A percentile compares a stretch with the other conserved stretches of the same genome.
phyloP scores from a whole-genome alignment of 1,284 basidiomycete species.

The Xanthoconium separans region DNA sequence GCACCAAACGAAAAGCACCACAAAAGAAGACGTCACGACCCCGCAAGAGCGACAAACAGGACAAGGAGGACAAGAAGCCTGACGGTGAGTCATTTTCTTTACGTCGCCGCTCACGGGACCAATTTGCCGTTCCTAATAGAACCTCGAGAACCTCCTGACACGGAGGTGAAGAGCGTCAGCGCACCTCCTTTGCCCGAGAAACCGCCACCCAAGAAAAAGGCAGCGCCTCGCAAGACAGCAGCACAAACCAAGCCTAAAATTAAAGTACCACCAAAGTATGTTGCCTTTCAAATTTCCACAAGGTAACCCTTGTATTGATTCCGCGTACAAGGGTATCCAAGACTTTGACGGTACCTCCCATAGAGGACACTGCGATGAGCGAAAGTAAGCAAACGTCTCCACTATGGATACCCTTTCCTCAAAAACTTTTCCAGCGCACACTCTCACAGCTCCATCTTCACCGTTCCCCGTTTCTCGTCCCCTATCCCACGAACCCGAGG shows the following conservation, averaged over 20 bases:
- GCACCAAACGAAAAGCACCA: constrained; percentile 47
- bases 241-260: constrained; percentile 36
- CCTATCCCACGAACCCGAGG: constrained; percentile 25
- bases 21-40: constrained; percentile 48
- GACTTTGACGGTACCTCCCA: constrained; percentile 17
- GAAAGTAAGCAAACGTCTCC: constrained; percentile 37
- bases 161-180: constrained; percentile 25
- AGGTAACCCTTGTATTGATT: neutral
- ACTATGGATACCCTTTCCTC: neutral
- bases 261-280: constrained; percentile 43
- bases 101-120: constrained; percentile 14
- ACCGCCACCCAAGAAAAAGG: constrained; percentile 39
- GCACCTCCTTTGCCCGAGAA: constrained; percentile 24
- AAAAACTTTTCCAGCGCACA: constrained; percentile 32
- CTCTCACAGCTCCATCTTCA: constrained; percentile 46
- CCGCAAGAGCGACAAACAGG: constrained; percentile 42
- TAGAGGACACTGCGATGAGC: constrained; percentile 39
- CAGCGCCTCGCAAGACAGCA: constrained; percentile 37
- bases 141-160: constrained; percentile 28
- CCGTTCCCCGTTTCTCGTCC: constrained; percentile 35
- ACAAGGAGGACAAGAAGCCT: constrained; percentile 36
- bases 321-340: constrained; percentile 21
- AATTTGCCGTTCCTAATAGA: constrained; percentile 29
- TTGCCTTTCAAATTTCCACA: constrained; percentile 1
- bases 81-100: constrained; percentile 27